A percentile compares a stretch with the other conserved stretches of the same genome.
Conservation (phyloP, 176 grass and related monocot species). For the Triticum dicoccoides region DNA sequence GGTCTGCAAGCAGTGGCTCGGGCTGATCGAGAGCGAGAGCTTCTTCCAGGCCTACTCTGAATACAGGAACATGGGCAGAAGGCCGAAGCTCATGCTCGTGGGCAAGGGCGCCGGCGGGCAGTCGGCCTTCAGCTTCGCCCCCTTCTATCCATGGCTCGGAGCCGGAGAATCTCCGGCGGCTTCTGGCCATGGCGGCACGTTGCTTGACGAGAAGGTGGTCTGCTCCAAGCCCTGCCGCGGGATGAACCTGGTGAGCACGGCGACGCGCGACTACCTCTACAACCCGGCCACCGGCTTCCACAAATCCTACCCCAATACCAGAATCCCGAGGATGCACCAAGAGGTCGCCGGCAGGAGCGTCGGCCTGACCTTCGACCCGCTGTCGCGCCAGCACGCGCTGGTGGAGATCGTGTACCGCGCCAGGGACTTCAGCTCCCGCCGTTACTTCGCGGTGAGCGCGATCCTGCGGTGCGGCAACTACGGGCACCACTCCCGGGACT, state of each 20-base stretch:
- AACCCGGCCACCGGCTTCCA: conserved; percentile 24
- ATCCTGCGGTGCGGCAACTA: not conserved
- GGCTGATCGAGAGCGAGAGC: not conserved
- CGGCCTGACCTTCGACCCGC: not conserved
- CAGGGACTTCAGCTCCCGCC: not conserved
- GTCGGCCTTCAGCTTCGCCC: not conserved
- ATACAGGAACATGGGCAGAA: not conserved
- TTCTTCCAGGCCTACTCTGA: not conserved
- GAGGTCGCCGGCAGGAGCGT: not conserved
- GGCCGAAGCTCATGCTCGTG: conserved; percentile 31
- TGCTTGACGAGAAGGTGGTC: conserved; percentile 12
- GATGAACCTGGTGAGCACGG: conserved; percentile 27
- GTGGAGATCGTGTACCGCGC: not conserved
- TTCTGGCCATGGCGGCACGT: too few species aligned
- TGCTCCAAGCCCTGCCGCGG: conserved; percentile 37
- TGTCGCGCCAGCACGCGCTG: not conserved
- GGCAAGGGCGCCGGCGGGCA: conserved; percentile 8
- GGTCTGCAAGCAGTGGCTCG: conserved; percentile 28
- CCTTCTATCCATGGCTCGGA: not conserved
- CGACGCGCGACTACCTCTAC: not conserved
- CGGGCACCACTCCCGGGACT: not conserved
- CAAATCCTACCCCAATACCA: not conserved
- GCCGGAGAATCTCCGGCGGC: not conserved
- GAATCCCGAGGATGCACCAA: not conserved
- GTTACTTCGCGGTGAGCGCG: not conserved